Conservation (phyloP, 2,329 filamentous ascomycete genomes). For the Nectriaceae sp. region DNA sequence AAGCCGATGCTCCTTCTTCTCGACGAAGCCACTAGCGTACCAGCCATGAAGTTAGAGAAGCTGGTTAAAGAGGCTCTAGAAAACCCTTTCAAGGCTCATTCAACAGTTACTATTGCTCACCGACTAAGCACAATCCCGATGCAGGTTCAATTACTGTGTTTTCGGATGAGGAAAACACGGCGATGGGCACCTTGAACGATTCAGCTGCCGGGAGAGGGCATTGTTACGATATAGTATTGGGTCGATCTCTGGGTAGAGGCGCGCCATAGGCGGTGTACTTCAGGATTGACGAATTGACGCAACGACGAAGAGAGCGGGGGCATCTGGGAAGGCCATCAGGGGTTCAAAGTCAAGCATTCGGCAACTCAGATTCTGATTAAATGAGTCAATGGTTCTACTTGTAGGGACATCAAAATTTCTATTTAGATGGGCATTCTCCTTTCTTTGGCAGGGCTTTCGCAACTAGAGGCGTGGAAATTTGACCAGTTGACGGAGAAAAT, state of each 20-base stretch:
- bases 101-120: conserved; percentile 70
- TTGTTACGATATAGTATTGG: conserved; percentile 53
- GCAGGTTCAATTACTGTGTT: conserved; percentile 65
- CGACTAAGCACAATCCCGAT: conserved; percentile 83
- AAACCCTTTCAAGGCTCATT: conserved; percentile 65
- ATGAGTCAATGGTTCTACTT: too few species aligned
- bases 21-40: conserved; percentile 28
- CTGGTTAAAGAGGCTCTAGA: conserved; percentile 77
- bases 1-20: conserved; percentile 26
- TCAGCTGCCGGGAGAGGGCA: conserved; percentile 48
- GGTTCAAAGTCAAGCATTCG: too few species aligned
- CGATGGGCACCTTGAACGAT: conserved; percentile 58
- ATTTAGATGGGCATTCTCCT: too few species aligned
- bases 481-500: too few species aligned
- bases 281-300: conserved; percentile 47
- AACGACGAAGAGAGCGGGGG: too few species aligned
- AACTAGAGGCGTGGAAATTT: too few species aligned
- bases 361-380: too few species aligned
- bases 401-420: too few species aligned
- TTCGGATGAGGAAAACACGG: conserved; percentile 55
- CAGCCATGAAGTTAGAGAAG: conserved; percentile 30
- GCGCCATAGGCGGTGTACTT: conserved; percentile 31
- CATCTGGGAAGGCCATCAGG: too few species aligned
- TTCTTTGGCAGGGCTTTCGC: too few species aligned
- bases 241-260: conserved; percentile 37